Evolutionary conservation across 768 basidiomycete genomes (phyloP), one percentile per base, ranked within the genome.

Genomic region (Xerocomus brunneocitrinus): DNA sequence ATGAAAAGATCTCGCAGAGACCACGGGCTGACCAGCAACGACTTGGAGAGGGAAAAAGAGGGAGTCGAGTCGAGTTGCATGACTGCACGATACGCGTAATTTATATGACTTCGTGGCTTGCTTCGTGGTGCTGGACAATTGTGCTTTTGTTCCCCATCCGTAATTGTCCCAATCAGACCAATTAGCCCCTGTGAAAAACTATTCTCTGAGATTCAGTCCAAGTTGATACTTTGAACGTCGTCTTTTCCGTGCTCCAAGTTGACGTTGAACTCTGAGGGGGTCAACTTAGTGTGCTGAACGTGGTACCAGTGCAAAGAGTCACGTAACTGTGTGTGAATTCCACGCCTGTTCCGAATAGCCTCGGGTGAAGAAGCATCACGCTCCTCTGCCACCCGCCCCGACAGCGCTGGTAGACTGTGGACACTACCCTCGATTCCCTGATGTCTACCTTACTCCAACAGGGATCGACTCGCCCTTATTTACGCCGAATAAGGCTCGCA

Each of bases 401-500:
- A 25, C 22, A 41, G 10, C 9, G 24, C 22, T 50, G 47, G n/a
- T 54, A 31, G 36, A 31, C 7, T 40, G 40, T 16, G 40, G 36
- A 35, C 28, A 43, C 27, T 22, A 1, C 19, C 39, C 5, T 47
- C 32, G n/a, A 5, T 31, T 38, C 13, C 22, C n/a, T 10, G 0
- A 67, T 66, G 64, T 56, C 57, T 8, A 30, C 62, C 30, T 22
- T 8, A 35, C 38, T 35, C 4, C 53, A 41, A 40, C 60, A 51
- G 30, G 43, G 45, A 14, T 44, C 49, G 8, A n/a, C 36, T n/a
- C 49, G 43, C 14, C 38, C 57, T 28, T 53, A 49, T 50, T 25
- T 67, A 3, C 68, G 66, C 39, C 53, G 58, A 22, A 49, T 60
- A 28, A 64, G 69, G 24, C 60, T 70, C 4, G 61, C 59, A 13